phyloP scores from a whole-genome alignment of 768 basidiomycete species.

The Hygrocybe coccinea region DNA sequence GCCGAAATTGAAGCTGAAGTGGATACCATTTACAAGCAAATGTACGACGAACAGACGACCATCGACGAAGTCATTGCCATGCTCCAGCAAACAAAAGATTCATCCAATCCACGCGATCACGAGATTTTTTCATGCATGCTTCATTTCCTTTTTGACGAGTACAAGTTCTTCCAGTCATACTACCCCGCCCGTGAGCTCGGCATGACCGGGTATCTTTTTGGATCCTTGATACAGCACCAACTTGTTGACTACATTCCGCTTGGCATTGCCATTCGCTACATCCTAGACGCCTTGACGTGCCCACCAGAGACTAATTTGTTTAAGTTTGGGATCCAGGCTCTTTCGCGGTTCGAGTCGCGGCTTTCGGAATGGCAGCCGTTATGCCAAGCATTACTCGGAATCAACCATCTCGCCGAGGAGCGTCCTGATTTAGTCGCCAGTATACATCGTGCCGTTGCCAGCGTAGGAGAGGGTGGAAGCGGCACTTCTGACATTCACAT shows the following conservation, averaged over 20 bases:
- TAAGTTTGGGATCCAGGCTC: constrained; percentile 90
- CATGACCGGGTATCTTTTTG: constrained; percentile 95
- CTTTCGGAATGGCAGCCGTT: constrained; percentile 90
- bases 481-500: constrained; percentile 37
- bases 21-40: constrained; percentile 92
- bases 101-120: constrained; percentile 78
- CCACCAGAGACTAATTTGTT: constrained; percentile 90
- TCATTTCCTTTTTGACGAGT: constrained; percentile 99
- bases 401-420: constrained; percentile 80
- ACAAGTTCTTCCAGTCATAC: constrained; percentile 97
- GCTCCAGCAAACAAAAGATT: constrained; percentile 81
- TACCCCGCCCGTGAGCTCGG: constrained; percentile 90
- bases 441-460: constrained; percentile 66
- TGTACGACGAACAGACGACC: constrained; percentile 93
- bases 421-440: constrained; percentile 74
- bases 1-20: constrained; percentile 89
- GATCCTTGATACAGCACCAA: constrained; percentile 89
- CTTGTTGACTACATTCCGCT: constrained; percentile 92
- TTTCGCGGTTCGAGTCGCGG: constrained; percentile 80
- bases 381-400: constrained; percentile 81
- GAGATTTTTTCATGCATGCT: constrained; percentile 99
- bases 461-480: constrained; percentile 39
- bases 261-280: constrained; percentile 93
- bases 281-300: constrained; percentile 88
- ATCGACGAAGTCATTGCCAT: constrained; percentile 92